Percentiles rank a stretch among this genome's conserved stretches.
Evolutionary conservation across 1,139 yeast species (phyloP).

Genomic region (Magnusiomyces tetraspermus): DNA sequence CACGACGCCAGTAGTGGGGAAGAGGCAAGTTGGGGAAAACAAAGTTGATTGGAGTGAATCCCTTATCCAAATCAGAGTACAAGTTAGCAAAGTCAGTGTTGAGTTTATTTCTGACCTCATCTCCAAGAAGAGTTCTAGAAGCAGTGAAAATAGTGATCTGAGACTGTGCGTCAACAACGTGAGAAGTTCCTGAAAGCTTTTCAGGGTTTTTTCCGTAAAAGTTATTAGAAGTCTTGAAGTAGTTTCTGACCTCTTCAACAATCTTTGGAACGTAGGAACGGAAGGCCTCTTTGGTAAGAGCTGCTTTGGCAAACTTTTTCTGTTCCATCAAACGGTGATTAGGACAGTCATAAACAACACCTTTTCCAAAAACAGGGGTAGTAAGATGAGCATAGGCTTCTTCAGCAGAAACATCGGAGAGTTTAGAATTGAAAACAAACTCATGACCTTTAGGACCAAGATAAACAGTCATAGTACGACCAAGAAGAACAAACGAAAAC

Average conservation of each 20-base stretch:
- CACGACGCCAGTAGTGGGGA: constrained; percentile 77
- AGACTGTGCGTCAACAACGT: constrained; percentile 80
- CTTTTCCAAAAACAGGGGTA: constrained; percentile 95
- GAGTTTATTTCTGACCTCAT: constrained; percentile 77
- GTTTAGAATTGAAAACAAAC: constrained; percentile 83
- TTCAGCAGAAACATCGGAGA: constrained; percentile 87
- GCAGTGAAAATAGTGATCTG: constrained; percentile 96
- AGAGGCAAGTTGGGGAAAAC: constrained; percentile 91
- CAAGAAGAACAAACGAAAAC: constrained; percentile 79
- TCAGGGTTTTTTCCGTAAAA: constrained; percentile 31
- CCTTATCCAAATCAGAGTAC: constrained; percentile 89
- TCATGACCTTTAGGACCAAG: constrained; percentile 98
- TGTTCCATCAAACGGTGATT: constrained; percentile 93
- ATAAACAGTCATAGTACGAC: constrained; percentile 90
- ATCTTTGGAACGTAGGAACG: constrained; percentile 80
- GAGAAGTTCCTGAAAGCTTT: constrained; percentile 43
- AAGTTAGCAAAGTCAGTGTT: constrained; percentile 76
- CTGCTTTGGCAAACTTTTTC: constrained; percentile 89
- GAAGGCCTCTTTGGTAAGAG: constrained; percentile 80
- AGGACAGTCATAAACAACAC: constrained; percentile 95
- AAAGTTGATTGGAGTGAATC: constrained; percentile 92
- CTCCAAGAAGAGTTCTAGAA: constrained; percentile 81
- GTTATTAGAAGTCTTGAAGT: constrained; percentile 44
- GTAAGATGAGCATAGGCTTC: constrained; percentile 93
- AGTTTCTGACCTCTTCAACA: constrained; percentile 62